These are phyloP conservation scores for Dictyostelium citrinum DNA, from an alignment of 78 protist genomes.

Conservation along the genomic window DNA sequence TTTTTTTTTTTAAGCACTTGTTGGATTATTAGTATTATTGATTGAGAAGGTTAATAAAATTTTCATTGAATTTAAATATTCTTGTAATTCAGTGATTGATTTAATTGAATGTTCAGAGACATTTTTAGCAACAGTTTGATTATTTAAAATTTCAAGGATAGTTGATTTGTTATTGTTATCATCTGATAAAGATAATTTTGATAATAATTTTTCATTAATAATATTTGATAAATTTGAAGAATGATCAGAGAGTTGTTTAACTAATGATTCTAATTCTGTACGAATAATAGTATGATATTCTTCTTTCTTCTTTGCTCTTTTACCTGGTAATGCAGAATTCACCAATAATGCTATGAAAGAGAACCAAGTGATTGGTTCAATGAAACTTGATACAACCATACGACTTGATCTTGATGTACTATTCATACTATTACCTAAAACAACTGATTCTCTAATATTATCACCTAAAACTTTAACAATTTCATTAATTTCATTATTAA, in stretches of 20 bases:
- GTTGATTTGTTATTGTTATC: background rate
- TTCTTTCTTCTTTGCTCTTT: slow-evolving; percentile 60
- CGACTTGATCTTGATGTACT: background rate
- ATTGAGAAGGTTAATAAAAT: background rate
- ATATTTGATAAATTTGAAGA: background rate
- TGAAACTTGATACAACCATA: background rate
- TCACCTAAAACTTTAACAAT: background rate
- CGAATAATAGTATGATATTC: slow-evolving; percentile 13
- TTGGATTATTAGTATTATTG: background rate
- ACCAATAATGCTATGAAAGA: background rate
- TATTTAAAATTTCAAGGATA: background rate
- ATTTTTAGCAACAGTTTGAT: background rate
- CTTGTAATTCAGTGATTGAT: background rate
- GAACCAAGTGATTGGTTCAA: slow-evolving; percentile 48
- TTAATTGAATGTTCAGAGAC: background rate
- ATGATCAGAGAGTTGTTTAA: background rate
- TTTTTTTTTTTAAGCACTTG: background rate
- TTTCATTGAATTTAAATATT: background rate
- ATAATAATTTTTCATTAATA: background rate
- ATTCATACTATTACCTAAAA: background rate
- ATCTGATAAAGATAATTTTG: background rate
- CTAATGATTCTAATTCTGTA: background rate
- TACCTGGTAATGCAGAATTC: slow-evolving; percentile 22
- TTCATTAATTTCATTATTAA: background rate
- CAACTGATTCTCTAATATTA: background rate